Evolutionary conservation across 495 filamentous ascomycete species (phyloP).

Genomic region (Podospora anserina): DNA sequence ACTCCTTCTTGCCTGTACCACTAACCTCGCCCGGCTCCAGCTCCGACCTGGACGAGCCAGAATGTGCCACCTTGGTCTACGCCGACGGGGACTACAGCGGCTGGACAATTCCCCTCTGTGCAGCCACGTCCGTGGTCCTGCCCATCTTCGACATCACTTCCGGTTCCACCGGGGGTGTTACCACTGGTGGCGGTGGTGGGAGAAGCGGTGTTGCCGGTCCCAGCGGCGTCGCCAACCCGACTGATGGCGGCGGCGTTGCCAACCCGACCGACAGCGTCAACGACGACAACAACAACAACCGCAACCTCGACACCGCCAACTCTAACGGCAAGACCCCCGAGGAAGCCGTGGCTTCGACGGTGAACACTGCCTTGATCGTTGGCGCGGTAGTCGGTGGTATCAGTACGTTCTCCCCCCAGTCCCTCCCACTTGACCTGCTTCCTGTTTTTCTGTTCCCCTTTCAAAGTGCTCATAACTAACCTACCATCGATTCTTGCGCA

Average conservation of each 20-base stretch:
- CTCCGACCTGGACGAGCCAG: neutral
- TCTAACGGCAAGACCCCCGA: neutral
- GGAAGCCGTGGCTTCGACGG: conserved; percentile 9
- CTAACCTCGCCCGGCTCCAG: neutral
- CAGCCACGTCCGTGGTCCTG: neutral
- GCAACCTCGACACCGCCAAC: neutral
- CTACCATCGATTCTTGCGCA: neutral
- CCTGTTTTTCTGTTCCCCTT: too few relatives aligned
- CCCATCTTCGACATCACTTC: conserved; percentile 1
- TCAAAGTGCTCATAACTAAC: neutral
- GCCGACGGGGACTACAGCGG: neutral
- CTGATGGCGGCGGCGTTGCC: neutral
- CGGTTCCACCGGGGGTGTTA: neutral
- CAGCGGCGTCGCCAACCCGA: neutral
- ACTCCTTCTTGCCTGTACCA: neutral
- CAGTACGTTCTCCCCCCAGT: conserved; percentile 7
- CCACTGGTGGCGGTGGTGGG: neutral
- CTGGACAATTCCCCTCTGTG: conserved; percentile 5
- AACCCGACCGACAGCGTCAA: neutral
- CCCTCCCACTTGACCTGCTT: neutral
- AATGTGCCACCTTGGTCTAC: conserved; percentile 8
- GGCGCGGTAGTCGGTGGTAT: conserved; percentile 51
- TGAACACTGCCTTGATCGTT: conserved; percentile 24
- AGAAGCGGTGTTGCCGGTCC: too few relatives aligned
- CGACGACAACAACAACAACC: conserved; percentile 1